Conservation (phyloP, 208 protist species). For the Balamuthia mandrillaris region DNA sequence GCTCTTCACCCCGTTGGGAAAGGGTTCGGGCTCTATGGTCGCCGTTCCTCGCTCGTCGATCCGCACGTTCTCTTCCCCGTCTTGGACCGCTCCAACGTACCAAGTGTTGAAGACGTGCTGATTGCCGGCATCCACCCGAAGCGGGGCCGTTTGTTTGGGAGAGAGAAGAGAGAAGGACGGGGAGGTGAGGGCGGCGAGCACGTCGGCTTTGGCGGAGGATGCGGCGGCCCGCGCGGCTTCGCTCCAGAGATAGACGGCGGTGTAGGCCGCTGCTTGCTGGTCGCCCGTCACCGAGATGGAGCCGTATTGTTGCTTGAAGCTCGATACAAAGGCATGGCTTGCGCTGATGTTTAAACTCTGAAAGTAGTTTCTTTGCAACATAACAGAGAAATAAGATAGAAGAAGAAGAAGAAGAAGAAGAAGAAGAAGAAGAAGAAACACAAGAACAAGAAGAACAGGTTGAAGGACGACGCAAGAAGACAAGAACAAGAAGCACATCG, state of each 20-base stretch:
- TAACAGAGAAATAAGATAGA: too few relatives aligned
- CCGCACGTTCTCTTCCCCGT: too few relatives aligned
- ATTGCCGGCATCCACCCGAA: neutral
- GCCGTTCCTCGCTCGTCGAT: too few relatives aligned
- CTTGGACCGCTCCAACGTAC: conserved; percentile 5
- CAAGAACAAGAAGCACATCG: too few relatives aligned
- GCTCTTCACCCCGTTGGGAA: neutral
- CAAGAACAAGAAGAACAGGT: too few relatives aligned
- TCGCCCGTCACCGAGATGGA: neutral
- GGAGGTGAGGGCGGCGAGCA: neutral
- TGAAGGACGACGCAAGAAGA: too few relatives aligned
- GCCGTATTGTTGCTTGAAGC: neutral
- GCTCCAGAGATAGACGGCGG: neutral
- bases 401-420: too few relatives aligned
- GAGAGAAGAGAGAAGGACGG: neutral
- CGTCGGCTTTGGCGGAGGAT: neutral
- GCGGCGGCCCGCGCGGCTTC: neutral
- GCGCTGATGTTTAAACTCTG: neutral
- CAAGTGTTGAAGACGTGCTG: conserved; percentile 22
- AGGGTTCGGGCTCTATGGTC: neutral
- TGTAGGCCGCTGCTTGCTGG: neutral
- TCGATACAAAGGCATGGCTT: neutral
- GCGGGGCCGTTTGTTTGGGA: neutral
- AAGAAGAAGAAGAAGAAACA: too few relatives aligned
- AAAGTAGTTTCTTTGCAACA: neutral